These are phyloP conservation scores for Fraxinus floribunda DNA, from an alignment of 305 asterid genomes.

Conservation along the genomic window DNA sequence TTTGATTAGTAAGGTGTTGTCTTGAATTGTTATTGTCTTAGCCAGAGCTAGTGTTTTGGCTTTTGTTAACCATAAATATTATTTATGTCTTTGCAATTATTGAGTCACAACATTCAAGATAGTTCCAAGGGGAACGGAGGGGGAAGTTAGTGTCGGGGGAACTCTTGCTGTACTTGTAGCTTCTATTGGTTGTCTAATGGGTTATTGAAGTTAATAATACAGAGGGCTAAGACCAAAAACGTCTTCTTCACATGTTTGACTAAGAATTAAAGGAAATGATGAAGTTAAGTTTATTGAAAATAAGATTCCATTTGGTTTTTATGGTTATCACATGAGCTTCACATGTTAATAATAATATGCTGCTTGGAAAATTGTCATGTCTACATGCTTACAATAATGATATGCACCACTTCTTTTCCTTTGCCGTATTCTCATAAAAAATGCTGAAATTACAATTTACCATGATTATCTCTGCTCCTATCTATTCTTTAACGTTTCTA, in stretches of 20 bases:
- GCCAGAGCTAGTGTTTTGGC: background rate
- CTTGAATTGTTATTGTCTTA: background rate
- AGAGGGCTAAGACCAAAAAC: background rate
- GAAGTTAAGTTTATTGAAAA: background rate
- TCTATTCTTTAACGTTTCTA: background rate
- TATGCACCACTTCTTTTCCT: background rate
- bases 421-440: background rate
- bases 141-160: conserved; percentile 89
- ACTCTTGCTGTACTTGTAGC: conserved; percentile 82
- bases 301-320: background rate
- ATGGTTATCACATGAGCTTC: background rate
- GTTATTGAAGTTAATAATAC: conserved; percentile 13
- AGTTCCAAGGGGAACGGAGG: conserved; percentile 94
- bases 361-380: background rate
- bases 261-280: background rate
- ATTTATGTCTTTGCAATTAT: conserved; percentile 44
- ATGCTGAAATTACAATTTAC: background rate
- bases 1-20: background rate
- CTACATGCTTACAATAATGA: background rate
- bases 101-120: conserved; percentile 84
- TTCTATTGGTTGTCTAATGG: conserved; percentile 59
- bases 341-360: background rate
- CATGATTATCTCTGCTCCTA: background rate
- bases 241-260: background rate
- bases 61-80: background rate